Base-by-base conservation (phyloP, 768 basidiomycete genomes). In the Serendipita sp. region DNA sequence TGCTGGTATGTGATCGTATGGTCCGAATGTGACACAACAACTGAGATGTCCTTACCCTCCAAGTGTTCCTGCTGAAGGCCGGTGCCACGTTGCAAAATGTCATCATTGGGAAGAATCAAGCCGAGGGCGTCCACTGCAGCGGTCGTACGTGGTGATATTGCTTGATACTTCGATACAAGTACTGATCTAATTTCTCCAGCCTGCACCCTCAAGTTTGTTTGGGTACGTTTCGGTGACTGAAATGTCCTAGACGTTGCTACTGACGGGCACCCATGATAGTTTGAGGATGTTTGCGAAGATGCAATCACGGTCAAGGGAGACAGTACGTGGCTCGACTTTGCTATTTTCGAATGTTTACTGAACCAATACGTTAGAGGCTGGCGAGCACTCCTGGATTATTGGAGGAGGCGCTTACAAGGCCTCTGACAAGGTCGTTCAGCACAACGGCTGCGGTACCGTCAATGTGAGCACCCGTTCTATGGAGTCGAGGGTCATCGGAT, bases 221-320 rank as follows among this genome's bases (percentile, higher is more conserved):
- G 64, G 64, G 34, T 38, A 38, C 34, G 34, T 38, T 38, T 38
- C 34, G 34, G 14, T 38, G 34, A 5, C 34, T 38, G 34, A 38
- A n/a, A n/a, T 38, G 14, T 5, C 1, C 14, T 14, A 14, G 34
- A 14, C 14, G 34, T 14, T 38, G 5, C 14, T 38, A 38, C 34
- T 38, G 34, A 38, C 14, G 7, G 5, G 34, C 34, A 14, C 14
- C 34, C 1, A 38, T 38, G 34, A 38, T 14, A 38, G 64, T 65
- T 66, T 38, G 65, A 66, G 34, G 65, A 74, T 64, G 73, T 74
- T 28, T 75, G 73, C 60, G 72, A 75, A 65, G 72, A 75, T 64
- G 74, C 75, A 38, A 74, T 76, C 30, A 75, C 75, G 3, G 73
- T 77, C 70, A 75, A 75, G 62, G 75, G 75, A 62, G 72, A 44